Base-by-base conservation (phyloP, 305 asterid genomes). In the Fraxinus paxiana region DNA sequence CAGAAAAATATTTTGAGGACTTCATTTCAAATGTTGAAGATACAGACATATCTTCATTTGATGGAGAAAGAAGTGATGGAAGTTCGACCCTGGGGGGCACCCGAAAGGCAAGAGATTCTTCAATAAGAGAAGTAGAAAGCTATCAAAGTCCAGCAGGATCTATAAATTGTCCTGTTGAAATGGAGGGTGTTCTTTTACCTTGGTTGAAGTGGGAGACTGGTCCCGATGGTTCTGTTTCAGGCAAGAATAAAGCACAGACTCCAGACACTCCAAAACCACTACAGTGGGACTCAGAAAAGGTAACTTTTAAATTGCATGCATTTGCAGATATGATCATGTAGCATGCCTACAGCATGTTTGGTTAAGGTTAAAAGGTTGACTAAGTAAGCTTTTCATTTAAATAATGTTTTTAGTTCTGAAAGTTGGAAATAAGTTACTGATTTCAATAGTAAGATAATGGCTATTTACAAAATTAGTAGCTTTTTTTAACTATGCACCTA, bases 1-100 rank as follows among this genome's bases (percentile, higher is more conserved):
- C 98, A 31, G 98, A 94, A 83, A 92, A 82, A 85, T 90, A 86
- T 82, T 78, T 96, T 56, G 97, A 90, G 89, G 98, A 91, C 88
- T 96, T 93, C 91, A 86, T 90, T 75, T 90, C 88, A 76, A 96
- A 89, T 86, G 84, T 94, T 61, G 98, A 95, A 87, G 97, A 94
- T 82, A 89, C 98, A 24, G 99, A 96, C 83, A 76, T 92, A 78
- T 94, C 99, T 83, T 96, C 98, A 17, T 90, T 94, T 85, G 98
- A 96, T 86, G 99, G 97, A 46, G 99, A 92, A 84, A 90, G 92
- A 86, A 94, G 98, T 82, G 99, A 96, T 74, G 91, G 83, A 38
- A 90, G 95, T 86, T 92, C 98, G 34, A 89, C 89, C 77, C 78
- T 92, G 30, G 96, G 97, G 78, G 93, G 91, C 74, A 80, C 79